Evolutionary conservation across 441 rosid genomes (phyloP).

Genomic region (Corymbia calophylla): DNA sequence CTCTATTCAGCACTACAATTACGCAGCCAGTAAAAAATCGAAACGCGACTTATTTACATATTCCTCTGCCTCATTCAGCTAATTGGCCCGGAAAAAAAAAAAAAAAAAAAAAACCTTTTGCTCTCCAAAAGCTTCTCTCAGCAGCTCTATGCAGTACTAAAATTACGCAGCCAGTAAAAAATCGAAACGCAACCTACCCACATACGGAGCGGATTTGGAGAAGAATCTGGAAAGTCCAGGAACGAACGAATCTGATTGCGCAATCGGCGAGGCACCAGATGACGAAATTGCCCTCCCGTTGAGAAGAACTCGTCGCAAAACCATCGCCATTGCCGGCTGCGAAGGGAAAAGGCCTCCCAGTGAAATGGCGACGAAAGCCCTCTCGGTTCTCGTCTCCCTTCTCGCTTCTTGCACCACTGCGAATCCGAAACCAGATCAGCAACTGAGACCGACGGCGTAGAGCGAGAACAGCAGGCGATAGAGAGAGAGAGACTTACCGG

Average conservation of each 20-base stretch:
- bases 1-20: background rate
- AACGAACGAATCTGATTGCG: background rate
- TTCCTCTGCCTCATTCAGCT: background rate
- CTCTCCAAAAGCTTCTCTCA: background rate
- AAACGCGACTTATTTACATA: background rate
- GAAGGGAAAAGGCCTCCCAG: background rate
- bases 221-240: conserved; percentile 39
- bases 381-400: background rate
- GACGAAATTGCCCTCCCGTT: background rate
- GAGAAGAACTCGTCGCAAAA: conserved; percentile 20
- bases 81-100: background rate
- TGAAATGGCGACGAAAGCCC: background rate
- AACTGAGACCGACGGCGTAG: background rate
- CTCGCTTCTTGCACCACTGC: background rate
- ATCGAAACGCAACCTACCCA: conserved; percentile 19
- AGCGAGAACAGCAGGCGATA: background rate
- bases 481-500: background rate
- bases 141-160: background rate
- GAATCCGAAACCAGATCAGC: background rate
- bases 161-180: background rate
- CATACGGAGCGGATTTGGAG: conserved; percentile 44
- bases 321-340: conserved; percentile 26
- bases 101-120: background rate
- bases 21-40: background rate
- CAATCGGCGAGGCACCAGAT: background rate